Conservation (phyloP, 2,329 filamentous ascomycete genomes). For the Colletotrichum brevisporum region DNA sequence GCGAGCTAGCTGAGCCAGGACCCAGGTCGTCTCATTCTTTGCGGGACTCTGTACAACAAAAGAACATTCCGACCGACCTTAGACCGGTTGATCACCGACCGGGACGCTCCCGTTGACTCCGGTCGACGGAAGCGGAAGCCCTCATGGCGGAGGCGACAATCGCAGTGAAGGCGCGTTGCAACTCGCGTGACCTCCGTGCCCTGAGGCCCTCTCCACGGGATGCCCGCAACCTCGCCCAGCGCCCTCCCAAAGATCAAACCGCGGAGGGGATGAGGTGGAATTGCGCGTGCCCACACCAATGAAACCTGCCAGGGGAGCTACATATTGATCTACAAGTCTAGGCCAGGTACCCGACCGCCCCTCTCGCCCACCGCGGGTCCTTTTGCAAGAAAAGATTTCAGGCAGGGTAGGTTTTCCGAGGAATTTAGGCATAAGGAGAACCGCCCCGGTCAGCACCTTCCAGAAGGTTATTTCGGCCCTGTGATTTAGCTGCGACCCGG, state of each 20-base stretch:
- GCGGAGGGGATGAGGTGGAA: not conserved
- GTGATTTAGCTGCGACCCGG: conserved; percentile 1
- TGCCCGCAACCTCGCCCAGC: not conserved
- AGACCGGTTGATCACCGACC: conserved; percentile 2
- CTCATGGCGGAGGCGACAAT: not conserved
- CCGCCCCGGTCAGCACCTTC: conserved; percentile 15
- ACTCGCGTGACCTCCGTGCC: not conserved
- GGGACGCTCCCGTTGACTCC: not conserved
- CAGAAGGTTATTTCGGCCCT: conserved; percentile 39
- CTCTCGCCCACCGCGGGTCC: not conserved
- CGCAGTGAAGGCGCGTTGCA: conserved; percentile 1
- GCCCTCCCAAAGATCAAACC: conserved; percentile 4
- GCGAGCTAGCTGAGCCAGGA: too few relatives aligned
- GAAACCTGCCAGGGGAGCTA: conserved; percentile 33
- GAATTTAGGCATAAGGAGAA: not conserved
- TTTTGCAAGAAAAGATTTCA: not conserved
- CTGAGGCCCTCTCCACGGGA: not conserved
- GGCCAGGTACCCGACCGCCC: conserved; percentile 21
- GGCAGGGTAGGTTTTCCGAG: not conserved
- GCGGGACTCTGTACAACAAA: too few relatives aligned
- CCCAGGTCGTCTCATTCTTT: too few relatives aligned
- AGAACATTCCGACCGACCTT: not conserved
- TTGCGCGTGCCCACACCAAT: conserved; percentile 32
- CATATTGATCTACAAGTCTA: conserved; percentile 34
- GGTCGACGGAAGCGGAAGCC: not conserved